A percentile compares a stretch with the other conserved stretches of the same genome.
phyloP scores from a whole-genome alignment of 78 protist species.

The Guillardia theta region DNA sequence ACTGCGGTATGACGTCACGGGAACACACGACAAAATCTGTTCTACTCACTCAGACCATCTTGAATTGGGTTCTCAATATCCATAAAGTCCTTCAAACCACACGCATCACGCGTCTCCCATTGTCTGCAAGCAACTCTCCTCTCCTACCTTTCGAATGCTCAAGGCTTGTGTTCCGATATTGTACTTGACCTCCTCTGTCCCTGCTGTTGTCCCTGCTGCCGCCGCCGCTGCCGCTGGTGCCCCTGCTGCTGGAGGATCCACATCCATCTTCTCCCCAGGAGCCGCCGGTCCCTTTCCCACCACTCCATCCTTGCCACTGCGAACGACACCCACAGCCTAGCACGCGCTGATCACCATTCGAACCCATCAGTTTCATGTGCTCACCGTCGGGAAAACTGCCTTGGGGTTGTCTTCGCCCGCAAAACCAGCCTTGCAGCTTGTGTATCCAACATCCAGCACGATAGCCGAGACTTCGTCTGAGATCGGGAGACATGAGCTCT shows the following conservation, averaged over 20 bases:
- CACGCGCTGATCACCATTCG: not conserved
- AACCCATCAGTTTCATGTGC: not conserved
- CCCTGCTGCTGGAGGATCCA: not conserved
- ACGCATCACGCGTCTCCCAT: no score
- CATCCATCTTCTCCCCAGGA: not conserved
- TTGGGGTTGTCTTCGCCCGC: slow-evolving; percentile 36
- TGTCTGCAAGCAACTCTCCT: not conserved
- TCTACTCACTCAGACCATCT: not conserved
- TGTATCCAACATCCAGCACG: slow-evolving; percentile 2
- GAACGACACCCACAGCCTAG: not conserved
- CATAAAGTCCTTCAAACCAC: slow-evolving; percentile 5
- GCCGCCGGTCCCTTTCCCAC: not conserved
- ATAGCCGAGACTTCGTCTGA: slow-evolving; percentile 46
- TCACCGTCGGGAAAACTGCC: slow-evolving; percentile 20
- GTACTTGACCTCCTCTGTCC: not conserved
- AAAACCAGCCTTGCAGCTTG: not conserved
- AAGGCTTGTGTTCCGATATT: not conserved
- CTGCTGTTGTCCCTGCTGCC: no score
- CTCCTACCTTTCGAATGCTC: no score
- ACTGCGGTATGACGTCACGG: not conserved
- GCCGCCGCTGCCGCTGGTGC: no score
- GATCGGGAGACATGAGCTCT: no score
- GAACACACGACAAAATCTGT: not conserved
- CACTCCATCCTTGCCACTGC: not conserved
- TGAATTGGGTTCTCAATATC: not conserved